These are phyloP conservation scores for Diaporthe sp. DNA, from an alignment of 2,329 filamentous ascomycete genomes.

Conservation along the genomic window DNA sequence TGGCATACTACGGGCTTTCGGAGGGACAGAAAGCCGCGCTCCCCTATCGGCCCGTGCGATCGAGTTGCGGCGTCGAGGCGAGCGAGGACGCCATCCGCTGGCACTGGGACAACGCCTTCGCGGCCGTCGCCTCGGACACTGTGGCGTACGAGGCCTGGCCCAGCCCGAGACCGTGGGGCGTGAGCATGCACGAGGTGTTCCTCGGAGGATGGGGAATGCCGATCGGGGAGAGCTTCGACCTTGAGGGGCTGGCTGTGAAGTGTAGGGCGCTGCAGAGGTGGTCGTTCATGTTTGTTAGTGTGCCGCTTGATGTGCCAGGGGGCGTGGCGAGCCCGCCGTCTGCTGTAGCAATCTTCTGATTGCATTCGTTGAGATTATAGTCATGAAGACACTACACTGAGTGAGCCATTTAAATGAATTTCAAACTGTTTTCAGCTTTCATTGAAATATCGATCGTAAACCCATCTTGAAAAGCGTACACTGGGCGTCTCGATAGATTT, in stretches of 20 bases:
- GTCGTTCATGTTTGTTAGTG: conserved; percentile 45
- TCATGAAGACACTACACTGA: too few species aligned
- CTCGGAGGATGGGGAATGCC: conserved; percentile 46
- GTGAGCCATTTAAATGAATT: too few species aligned
- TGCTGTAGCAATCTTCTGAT: conserved; percentile 19
- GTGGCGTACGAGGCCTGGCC: conserved; percentile 75
- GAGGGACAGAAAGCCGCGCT: not conserved
- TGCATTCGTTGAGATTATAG: too few species aligned
- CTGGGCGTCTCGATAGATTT: conserved; percentile 25
- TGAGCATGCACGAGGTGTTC: conserved; percentile 43
- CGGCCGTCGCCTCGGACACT: conserved; percentile 71
- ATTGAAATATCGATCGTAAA: not conserved
- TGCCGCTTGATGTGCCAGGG: conserved; percentile 17
- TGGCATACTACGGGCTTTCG: not conserved
- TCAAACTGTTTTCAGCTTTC: not conserved
- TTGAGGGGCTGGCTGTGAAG: conserved; percentile 42
- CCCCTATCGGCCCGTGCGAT: not conserved
- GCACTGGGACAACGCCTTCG: conserved; percentile 76
- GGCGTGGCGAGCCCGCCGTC: conserved; percentile 25
- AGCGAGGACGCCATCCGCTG: conserved; percentile 52
- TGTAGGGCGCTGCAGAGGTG: conserved; percentile 43
- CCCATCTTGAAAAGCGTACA: conserved; percentile 7
- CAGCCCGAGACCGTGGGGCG: not conserved
- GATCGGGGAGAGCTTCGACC: conserved; percentile 45
- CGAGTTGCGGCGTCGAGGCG: conserved; percentile 15